phyloP scores from a whole-genome alignment of 1,139 yeast species.

The Nakaseomyces kungkrabaensis region DNA sequence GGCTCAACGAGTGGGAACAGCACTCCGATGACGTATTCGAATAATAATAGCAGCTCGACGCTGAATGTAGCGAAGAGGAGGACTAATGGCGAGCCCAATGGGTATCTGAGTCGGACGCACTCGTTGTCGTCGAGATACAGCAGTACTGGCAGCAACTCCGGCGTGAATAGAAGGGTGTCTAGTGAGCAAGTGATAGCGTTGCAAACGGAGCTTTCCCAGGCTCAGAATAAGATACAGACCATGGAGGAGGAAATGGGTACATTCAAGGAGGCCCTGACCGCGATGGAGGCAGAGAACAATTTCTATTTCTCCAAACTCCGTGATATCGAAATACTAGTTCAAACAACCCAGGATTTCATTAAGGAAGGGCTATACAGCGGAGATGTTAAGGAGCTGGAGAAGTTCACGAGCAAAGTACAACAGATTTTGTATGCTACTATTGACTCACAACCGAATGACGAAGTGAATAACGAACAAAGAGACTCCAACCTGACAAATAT shows the following conservation, averaged over 20 bases:
- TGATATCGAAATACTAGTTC: conserved; percentile 75
- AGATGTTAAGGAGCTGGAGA: conserved; percentile 28
- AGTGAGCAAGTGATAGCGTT: conserved; percentile 24
- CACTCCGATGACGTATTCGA: conserved; percentile 7
- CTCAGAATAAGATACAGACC: conserved; percentile 33
- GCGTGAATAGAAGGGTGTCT: conserved; percentile 13
- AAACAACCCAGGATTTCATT: conserved; percentile 47
- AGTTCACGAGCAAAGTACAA: conserved; percentile 54
- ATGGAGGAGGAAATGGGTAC: conserved; percentile 45
- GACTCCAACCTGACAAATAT: not conserved
- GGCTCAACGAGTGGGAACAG: conserved; percentile 14
- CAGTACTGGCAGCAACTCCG: not conserved
- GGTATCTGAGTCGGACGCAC: not conserved
- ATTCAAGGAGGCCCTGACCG: conserved; percentile 43
- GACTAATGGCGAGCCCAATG: not conserved
- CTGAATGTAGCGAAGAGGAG: conserved; percentile 3
- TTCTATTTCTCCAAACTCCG: conserved; percentile 84
- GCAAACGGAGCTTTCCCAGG: conserved; percentile 30
- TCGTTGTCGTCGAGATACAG: conserved; percentile 1
- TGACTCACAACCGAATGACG: not conserved
- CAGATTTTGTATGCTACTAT: conserved; percentile 62
- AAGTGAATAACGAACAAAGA: not conserved
- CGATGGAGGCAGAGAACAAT: conserved; percentile 68
- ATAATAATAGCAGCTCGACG: not conserved
- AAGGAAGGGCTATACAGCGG: conserved; percentile 32